Base-by-base conservation (phyloP, 2,329 filamentous ascomycete genomes). In the Microcyclosporella mali region DNA sequence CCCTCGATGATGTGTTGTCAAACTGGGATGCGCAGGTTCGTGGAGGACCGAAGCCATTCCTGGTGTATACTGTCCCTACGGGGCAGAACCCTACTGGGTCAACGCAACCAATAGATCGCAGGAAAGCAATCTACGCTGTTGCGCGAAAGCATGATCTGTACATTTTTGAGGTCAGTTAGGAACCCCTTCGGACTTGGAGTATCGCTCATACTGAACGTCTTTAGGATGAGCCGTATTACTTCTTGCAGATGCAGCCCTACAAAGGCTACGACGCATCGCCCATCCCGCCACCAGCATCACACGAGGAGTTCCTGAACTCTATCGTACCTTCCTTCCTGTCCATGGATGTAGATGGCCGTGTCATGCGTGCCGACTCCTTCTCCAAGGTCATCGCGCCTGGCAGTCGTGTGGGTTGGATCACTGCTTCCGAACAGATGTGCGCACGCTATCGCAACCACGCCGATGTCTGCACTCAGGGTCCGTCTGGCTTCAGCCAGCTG, bases 141-240 rank as follows among this genome's bases (percentile, higher is more conserved):
- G 85, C 83, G 25, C 82, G 84, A 62, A 88, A 87, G 68, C 87
- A 95, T 65, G 85, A 95, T 60, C 59, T 95, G 31, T 84, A 25
- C 9, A 79, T 68, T 89, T 95, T 27, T 39, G 14, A 39, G 37
- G 12, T 17, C 6, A 29, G 16, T 29, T 7, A 28, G 12, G 6
- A 32, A 6, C 30, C 4, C 15, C 12, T 12, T 34, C 33, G 10
- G 6, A 17, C 33, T 17, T 28, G 7, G n/a, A 19, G 17, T 9
- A 31, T 4, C 7, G 16, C 37, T 39, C 15, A 39, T 16, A n/a
- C 6, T 32, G n/a, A n/a, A n/a, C n/a, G n/a, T 32, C 35, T 14
- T 6, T 12, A 95, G 69, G 89, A 95, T 61, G 89, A 95, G 63
- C 89, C 89, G 1, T 95, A 95, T 69, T 95, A 94, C 68, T 95